Evolutionary conservation across 768 basidiomycete genomes (phyloP), one percentile per base, ranked within the genome.

Genomic region (Lanmaoa pseudosensibilis): DNA sequence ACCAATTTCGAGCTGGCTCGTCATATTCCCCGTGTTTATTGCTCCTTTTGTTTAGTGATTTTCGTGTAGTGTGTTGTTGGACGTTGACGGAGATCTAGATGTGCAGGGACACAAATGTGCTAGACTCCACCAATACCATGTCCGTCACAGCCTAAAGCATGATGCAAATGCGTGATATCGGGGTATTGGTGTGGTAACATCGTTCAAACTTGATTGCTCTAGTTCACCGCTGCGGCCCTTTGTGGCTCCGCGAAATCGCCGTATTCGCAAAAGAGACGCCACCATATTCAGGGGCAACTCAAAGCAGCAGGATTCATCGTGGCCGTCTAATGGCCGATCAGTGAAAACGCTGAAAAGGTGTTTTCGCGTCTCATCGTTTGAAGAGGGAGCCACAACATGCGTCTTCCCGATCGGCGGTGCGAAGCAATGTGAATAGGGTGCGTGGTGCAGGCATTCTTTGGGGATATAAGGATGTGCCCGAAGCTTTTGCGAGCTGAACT

Each of bases 311-410:
- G 68, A 30, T 54, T 18, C 66, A 49, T 69, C 69, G 61, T 71
- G 68, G 54, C 46, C 56, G 48, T 58, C 54, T 51, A 62, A 60
- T 62, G 33, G 12, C 67, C 67, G 67, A 69, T 69, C 67, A 68
- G 21, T 32, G 55, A 59, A 30, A 66, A 65, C 38, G 60, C 55
- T 52, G 58, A 21, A 64, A 54, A 41, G 54, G 62, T 60, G 59
- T 54, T 59, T 23, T 62, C 52, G 45, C 34, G n/a, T 13, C 46
- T 10, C 41, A 27, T 46, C 43, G 32, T 46, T 27, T 50, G 52
- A 32, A 33, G 46, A 34, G n/a, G 21, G 49, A 43, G 63, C 56
- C 55, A 45, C 57, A 57, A 59, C 67, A 67, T 47, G 65, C 47
- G 49, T 46, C 36, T 37, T 21, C 6, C 49, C 23, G 23, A 52